Evolutionary conservation across 805 yeast genomes (phyloP), one percentile per base, ranked within the genome.

Genomic region (Kodamaea kaohsiungensis): DNA sequence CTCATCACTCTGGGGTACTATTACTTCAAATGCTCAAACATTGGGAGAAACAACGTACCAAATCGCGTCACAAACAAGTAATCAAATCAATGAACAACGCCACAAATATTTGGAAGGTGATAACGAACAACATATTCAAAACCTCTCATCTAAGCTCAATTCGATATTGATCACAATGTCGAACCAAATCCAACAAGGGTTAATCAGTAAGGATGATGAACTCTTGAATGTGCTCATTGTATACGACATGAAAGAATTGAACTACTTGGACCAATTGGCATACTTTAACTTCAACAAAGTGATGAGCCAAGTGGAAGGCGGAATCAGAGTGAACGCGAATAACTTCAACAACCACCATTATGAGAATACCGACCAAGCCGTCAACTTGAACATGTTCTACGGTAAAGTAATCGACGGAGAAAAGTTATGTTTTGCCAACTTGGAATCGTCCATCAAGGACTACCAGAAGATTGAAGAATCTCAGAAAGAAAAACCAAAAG

Each of bases 401-500:
- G 98, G 98, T 7, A 87, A 88, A 58, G 63, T 84, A 1, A 81
- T 84, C 45, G 96, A 91, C 67, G 98, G 95, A 12, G 96, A 89
- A 63, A 93, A 95, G 68, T 80, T 95, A 55, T 88, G 96, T 42
- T 79, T 83, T 62, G 98, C 98, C 3, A 92, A 91, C 65, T 78
- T 93, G 61, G 97, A 91, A 30, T 83, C 85, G 52, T 84, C 86
- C n/a, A 79, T 86, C 51, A 79, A 82, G 75, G 72, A 71, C 56
- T 75, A 65, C 53, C 48, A 53, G 27, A 66, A 61, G 66, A 53
- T 73, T 67, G 48, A 50, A 35, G 49, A 51, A 30, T 51, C 18
- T 3, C 46, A 64, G 52, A 71, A 59, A 38, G 51, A 48, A 48
- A 48, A 48, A 37, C 15, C 35, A n/a, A 37, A 45, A 35, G n/a